A percentile compares a stretch with the other conserved stretches of the same genome.
Conservation (phyloP, 2,329 filamentous ascomycete genomes). For the Penicillium hesseltinei region DNA sequence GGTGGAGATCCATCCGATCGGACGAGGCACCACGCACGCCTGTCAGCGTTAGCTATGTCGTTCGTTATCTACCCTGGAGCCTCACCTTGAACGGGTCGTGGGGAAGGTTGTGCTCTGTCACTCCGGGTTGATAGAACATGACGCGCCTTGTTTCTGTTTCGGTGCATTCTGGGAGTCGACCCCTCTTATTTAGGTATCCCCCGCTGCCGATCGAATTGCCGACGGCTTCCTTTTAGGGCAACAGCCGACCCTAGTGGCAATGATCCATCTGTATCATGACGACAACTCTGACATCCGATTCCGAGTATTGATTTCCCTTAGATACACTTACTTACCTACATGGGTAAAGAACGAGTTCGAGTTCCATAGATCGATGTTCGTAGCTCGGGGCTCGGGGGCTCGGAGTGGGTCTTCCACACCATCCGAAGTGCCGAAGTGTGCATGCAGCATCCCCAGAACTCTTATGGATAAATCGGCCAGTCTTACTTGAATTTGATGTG, state of each 20-base stretch:
- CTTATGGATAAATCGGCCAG: neutral
- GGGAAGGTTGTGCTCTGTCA: slow-evolving; percentile 53
- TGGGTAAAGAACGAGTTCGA: neutral
- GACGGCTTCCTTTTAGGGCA: neutral
- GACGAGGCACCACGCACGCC: slow-evolving; percentile 45
- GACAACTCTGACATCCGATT: neutral
- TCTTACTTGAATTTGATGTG: neutral
- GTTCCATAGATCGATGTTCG: neutral
- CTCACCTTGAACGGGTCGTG: slow-evolving; percentile 57
- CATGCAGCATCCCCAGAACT: neutral
- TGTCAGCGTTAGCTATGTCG: slow-evolving; percentile 2
- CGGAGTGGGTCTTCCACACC: neutral
- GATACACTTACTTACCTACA: neutral
- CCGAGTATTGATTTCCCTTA: neutral
- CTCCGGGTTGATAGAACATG: slow-evolving; percentile 55
- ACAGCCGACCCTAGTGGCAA: neutral
- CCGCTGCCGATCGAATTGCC: neutral
- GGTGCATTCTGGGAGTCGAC: neutral
- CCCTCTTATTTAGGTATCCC: neutral
- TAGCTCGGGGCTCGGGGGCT: neutral
- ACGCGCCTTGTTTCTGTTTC: neutral
- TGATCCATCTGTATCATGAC: neutral
- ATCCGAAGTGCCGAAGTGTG: neutral
- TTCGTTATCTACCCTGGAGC: slow-evolving; percentile 32
- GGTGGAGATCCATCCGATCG: too few species aligned